Evolutionary conservation across 768 basidiomycete species (phyloP).

Genomic region (Trametes elegans): DNA sequence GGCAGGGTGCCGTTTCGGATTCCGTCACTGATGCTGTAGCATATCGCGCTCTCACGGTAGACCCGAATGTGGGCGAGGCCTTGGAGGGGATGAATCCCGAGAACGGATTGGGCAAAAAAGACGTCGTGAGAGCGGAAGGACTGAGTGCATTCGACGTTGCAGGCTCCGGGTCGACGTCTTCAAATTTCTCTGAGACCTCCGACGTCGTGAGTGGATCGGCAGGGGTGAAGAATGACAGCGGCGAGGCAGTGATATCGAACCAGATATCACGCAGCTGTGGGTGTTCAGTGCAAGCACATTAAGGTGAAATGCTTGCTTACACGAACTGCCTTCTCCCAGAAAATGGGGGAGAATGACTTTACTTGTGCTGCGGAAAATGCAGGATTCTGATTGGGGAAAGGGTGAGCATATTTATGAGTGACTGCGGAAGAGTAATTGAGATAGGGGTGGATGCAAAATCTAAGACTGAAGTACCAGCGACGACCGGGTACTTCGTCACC

Average conservation of each 20-base stretch:
- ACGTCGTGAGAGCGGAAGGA: constrained; percentile 12
- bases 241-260: constrained; percentile 26
- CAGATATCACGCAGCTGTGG: constrained; percentile 48
- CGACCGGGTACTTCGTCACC: too few species aligned
- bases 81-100: constrained; percentile 24
- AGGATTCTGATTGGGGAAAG: constrained; percentile 36
- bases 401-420: neutral
- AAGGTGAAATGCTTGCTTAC: constrained; percentile 31
- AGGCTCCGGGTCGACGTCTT: constrained; percentile 13
- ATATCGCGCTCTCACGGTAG: neutral
- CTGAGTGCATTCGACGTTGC: constrained; percentile 1
- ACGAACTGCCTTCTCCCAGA: constrained; percentile 54
- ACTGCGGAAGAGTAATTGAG: too few species aligned
- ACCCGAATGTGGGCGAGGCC: constrained; percentile 9
- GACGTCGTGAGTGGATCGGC: constrained; percentile 7
- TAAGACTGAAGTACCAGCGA: too few species aligned
- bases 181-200: neutral
- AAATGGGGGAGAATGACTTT: constrained; percentile 51
- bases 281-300: neutral
- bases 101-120: constrained; percentile 27
- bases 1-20: neutral
- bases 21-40: neutral
- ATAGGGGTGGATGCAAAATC: too few species aligned
- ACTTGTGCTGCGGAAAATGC: constrained; percentile 52
- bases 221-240: constrained; percentile 3